A percentile compares a stretch with the other conserved stretches of the same genome.
Conservation (phyloP, 805 yeast genomes). For the Torulaspora gathmanii region DNA sequence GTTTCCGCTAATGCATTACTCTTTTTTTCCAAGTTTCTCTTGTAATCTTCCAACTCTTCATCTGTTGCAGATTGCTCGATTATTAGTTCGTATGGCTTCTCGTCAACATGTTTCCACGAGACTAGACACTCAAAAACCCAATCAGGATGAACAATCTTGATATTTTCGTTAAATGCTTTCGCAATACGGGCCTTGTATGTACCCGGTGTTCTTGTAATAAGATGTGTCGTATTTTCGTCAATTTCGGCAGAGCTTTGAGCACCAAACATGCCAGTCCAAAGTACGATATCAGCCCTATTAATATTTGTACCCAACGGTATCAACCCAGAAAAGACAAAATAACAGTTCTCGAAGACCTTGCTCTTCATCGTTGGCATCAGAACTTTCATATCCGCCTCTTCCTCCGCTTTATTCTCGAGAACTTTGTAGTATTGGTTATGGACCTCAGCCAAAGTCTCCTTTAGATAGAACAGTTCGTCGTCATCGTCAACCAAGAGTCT, state of each 20-base stretch:
- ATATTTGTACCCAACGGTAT: conserved; percentile 75
- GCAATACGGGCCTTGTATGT: conserved; percentile 86
- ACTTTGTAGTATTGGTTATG: conserved; percentile 62
- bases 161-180: conserved; percentile 51
- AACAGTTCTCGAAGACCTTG: conserved; percentile 60
- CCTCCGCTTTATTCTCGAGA: conserved; percentile 44
- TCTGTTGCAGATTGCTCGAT: conserved; percentile 46
- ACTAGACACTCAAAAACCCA: conserved; percentile 89
- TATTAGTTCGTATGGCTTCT: conserved; percentile 50
- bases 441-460: conserved; percentile 55
- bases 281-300: conserved; percentile 77
- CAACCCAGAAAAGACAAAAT: conserved; percentile 81
- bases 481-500: conserved; percentile 70
- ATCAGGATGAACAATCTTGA: conserved; percentile 80
- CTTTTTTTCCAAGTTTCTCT: conserved; percentile 32
- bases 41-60: conserved; percentile 37
- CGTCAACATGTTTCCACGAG: conserved; percentile 68
- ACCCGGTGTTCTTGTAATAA: conserved; percentile 72
- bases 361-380: conserved; percentile 73
- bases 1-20: conserved; percentile 8
- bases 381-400: conserved; percentile 60
- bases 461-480: conserved; percentile 61
- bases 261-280: conserved; percentile 91
- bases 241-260: conserved; percentile 75
- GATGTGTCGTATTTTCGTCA: conserved; percentile 74